Conservation (phyloP, 768 basidiomycete genomes). For the Pulveroboletus frians region DNA sequence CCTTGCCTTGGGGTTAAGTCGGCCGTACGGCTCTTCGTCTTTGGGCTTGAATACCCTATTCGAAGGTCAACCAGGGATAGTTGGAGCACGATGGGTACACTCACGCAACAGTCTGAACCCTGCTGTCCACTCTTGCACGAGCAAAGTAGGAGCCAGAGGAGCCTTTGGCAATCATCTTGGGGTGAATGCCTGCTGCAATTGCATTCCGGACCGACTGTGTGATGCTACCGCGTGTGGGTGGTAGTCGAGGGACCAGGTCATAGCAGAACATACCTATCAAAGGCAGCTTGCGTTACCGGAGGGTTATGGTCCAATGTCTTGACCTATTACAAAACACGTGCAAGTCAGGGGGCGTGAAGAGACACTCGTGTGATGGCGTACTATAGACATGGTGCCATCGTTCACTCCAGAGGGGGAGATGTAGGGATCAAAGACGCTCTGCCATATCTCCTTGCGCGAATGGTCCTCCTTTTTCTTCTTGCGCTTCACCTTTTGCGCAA, state of each 20-base stretch:
- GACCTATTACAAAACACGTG: conserved; percentile 34
- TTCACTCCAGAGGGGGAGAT: conserved; percentile 33
- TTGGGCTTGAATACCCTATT: conserved; percentile 86
- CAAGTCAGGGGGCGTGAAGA: conserved; percentile 2
- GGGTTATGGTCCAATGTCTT: conserved; percentile 80
- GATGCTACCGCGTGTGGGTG: conserved; percentile 36
- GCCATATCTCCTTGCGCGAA: conserved; percentile 68
- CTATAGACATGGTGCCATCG: conserved; percentile 18
- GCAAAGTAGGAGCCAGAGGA: conserved; percentile 91
- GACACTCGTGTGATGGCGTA: conserved; percentile 5
- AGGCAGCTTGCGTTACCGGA: conserved; percentile 70
- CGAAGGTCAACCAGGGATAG: conserved; percentile 1
- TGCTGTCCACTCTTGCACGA: conserved; percentile 71
- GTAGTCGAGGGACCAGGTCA: background rate
- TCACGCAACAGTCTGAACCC: conserved; percentile 76
- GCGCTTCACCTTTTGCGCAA: conserved; percentile 78
- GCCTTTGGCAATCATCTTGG: conserved; percentile 87
- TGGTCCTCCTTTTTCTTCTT: conserved; percentile 67
- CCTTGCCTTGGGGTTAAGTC: conserved; percentile 76
- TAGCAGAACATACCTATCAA: conserved; percentile 51
- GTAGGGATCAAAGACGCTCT: conserved; percentile 73
- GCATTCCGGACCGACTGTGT: conserved; percentile 63
- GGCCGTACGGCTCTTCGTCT: conserved; percentile 85
- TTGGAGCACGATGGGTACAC: conserved; percentile 18
- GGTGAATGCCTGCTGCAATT: conserved; percentile 74